phyloP scores from a whole-genome alignment of 345 rosid species.

The Acer negundo region DNA sequence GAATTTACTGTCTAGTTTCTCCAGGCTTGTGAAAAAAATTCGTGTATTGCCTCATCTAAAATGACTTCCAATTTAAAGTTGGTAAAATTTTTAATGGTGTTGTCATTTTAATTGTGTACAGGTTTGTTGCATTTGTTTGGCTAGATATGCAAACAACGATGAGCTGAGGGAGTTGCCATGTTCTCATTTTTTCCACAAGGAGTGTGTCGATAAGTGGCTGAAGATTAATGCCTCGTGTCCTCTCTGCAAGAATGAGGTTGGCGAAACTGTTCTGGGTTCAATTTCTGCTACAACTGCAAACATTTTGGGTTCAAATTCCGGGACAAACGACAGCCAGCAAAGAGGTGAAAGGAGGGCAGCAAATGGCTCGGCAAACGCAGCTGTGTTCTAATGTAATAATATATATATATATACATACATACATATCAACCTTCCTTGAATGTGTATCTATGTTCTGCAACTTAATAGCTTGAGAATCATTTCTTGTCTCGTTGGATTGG shows the following conservation, averaged over 20 bases:
- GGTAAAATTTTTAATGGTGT: not conserved
- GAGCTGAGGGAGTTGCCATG: conserved; percentile 94
- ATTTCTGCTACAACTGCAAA: conserved; percentile 38
- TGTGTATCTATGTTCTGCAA: conserved; percentile 6
- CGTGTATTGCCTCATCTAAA: not conserved
- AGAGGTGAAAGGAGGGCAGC: conserved; percentile 40
- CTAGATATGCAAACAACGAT: conserved; percentile 87
- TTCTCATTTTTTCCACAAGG: conserved; percentile 90
- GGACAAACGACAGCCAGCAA: conserved; percentile 29
- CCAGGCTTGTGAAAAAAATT: not conserved
- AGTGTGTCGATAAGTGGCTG: conserved; percentile 96
- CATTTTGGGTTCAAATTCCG: conserved; percentile 37
- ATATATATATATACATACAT: not conserved
- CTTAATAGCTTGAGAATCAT: conserved; percentile 21
- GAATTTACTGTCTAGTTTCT: not conserved
- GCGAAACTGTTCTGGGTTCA: conserved; percentile 50
- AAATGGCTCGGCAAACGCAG: conserved; percentile 35
- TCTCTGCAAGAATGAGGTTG: conserved; percentile 89
- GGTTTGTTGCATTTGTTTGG: conserved; percentile 98
- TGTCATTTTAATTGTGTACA: conserved; percentile 22
- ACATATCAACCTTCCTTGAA: not conserved
- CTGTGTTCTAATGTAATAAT: conserved; percentile 26
- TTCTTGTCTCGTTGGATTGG: conserved; percentile 1
- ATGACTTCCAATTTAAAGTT: not conserved
- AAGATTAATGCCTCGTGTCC: conserved; percentile 94